phyloP scores from a whole-genome alignment of 768 basidiomycete genomes.

The Termitomyces sp. region DNA sequence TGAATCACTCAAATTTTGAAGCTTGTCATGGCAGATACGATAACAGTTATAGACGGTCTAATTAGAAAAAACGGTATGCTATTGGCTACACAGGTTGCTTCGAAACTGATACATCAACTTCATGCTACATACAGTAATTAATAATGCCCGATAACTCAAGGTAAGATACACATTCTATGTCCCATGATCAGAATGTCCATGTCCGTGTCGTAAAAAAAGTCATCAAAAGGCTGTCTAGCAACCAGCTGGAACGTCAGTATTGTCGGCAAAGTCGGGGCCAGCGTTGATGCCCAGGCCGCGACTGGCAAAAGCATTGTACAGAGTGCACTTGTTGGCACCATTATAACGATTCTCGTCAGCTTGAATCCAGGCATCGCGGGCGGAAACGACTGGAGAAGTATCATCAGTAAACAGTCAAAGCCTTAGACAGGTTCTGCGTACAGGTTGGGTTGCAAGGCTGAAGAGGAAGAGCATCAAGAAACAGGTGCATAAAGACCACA shows the following conservation, averaged over 20 bases:
- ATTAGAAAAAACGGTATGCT: neutral
- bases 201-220: neutral
- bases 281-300: slow-evolving; percentile 41
- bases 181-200: neutral
- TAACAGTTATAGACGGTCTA: neutral
- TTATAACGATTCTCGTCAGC: slow-evolving; percentile 42
- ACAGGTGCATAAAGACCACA: slow-evolving; percentile 43
- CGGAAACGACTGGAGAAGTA: slow-evolving; percentile 27
- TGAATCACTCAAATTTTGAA: neutral
- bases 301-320: slow-evolving; percentile 44
- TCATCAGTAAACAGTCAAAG: neutral
- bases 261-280: slow-evolving; percentile 18
- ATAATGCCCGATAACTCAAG: neutral
- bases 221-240: slow-evolving; percentile 12
- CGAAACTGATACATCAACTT: neutral
- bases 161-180: neutral
- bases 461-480: slow-evolving; percentile 44
- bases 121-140: neutral
- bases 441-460: slow-evolving; percentile 48
- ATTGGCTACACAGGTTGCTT: neutral
- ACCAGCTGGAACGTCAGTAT: slow-evolving; percentile 21
- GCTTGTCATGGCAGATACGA: neutral
- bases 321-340: slow-evolving; percentile 37
- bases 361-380: slow-evolving; percentile 47
- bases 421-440: slow-evolving; percentile 15